Conservation (phyloP, 805 yeast species). For the Starmerella geochares region DNA sequence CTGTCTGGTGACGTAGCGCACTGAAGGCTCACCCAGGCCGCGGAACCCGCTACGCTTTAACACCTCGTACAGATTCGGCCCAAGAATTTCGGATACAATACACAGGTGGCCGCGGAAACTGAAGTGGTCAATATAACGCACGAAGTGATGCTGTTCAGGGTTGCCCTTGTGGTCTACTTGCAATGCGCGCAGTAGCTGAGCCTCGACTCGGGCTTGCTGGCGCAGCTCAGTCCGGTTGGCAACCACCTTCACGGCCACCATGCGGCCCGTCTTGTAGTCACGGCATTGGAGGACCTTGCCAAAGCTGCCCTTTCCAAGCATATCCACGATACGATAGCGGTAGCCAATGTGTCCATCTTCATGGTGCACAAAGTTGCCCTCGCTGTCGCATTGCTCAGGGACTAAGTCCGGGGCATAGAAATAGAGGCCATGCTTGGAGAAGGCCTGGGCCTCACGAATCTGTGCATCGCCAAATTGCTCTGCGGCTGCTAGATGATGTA, state of each 20-base stretch:
- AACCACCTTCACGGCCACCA: conserved; percentile 68
- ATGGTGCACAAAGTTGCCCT: conserved; percentile 49
- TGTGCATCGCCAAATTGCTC: conserved; percentile 9
- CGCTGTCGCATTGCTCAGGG: conserved; percentile 34
- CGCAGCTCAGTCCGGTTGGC: conserved; percentile 65
- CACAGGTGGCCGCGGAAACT: conserved; percentile 75
- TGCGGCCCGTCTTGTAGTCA: conserved; percentile 50
- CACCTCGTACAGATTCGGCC: conserved; percentile 55
- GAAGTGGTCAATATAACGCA: conserved; percentile 58
- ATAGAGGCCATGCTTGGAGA: conserved; percentile 17
- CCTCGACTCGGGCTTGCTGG: conserved; percentile 68
- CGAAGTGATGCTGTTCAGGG: conserved; percentile 33
- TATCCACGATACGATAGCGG: conserved; percentile 50
- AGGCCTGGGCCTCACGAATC: conserved; percentile 2
- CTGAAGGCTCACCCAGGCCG: conserved; percentile 32
- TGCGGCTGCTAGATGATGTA: background rate
- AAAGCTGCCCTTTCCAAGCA: conserved; percentile 71
- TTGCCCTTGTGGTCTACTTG: conserved; percentile 27
- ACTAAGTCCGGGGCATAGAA: conserved; percentile 3
- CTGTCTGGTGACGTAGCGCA: conserved; percentile 41
- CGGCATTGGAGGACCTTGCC: conserved; percentile 63
- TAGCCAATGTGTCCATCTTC: conserved; percentile 66
- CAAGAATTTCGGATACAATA: conserved; percentile 62
- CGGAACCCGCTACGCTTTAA: conserved; percentile 32
- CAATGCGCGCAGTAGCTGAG: conserved; percentile 50